These are phyloP conservation scores for Gnomoniopsis sp. DNA, from an alignment of 2,329 filamentous ascomycete genomes.

Conservation along the genomic window DNA sequence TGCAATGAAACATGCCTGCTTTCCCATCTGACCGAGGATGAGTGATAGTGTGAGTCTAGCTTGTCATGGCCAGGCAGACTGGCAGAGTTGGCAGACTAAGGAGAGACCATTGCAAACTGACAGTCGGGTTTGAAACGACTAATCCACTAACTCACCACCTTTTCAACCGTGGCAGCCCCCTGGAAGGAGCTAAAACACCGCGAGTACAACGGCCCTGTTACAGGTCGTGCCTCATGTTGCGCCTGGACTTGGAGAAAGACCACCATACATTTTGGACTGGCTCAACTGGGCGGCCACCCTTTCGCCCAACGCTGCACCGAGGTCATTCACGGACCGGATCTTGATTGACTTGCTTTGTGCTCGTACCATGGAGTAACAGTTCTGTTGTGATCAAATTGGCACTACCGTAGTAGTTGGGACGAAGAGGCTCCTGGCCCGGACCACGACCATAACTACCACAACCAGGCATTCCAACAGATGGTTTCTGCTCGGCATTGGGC, in stretches of 20 bases:
- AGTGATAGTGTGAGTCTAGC: too few relatives aligned
- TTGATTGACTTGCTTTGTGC: too few relatives aligned
- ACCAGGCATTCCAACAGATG: neutral
- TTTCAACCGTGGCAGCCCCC: constrained; percentile 6
- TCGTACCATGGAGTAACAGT: neutral
- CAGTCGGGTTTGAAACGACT: constrained; percentile 13
- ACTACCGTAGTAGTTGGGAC: neutral
- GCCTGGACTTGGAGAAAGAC: constrained; percentile 24
- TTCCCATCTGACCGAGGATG: too few relatives aligned
- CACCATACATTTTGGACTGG: constrained; percentile 7
- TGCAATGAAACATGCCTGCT: too few relatives aligned
- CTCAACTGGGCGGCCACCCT: neutral
- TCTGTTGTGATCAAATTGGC: neutral
- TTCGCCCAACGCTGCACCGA: neutral
- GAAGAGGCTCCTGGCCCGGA: neutral
- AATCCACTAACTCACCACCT: constrained; percentile 9
- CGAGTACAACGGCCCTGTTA: constrained; percentile 25
- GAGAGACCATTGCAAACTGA: neutral
- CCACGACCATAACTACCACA: neutral
- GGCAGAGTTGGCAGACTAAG: too few relatives aligned
- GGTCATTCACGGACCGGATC: neutral
- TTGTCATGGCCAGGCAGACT: too few relatives aligned
- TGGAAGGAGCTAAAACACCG: constrained; percentile 9
- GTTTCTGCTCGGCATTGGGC: neutral
- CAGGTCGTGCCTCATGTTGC: constrained; percentile 36